These are phyloP conservation scores for Chaetomiaceae sp. DNA, from an alignment of 2,329 filamentous ascomycete genomes.

Conservation along the genomic window DNA sequence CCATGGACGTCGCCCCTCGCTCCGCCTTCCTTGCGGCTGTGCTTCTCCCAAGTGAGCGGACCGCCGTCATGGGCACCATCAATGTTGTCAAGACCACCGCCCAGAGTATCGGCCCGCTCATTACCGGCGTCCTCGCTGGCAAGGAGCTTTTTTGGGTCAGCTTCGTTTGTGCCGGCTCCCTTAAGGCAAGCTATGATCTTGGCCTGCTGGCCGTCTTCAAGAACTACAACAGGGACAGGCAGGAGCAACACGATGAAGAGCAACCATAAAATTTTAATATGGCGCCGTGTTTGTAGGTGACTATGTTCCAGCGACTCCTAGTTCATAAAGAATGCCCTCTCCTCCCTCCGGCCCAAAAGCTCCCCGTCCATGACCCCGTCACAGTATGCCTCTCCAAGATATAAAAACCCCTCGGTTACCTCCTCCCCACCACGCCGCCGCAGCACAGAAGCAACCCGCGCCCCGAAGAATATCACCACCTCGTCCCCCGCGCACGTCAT, in stretches of 20 bases:
- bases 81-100: constrained; percentile 65
- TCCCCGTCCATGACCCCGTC: no score
- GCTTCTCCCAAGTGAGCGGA: constrained; percentile 61
- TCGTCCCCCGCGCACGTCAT: no score
- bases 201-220: constrained; percentile 2
- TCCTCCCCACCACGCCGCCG: no score
- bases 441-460: no score
- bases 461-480: no score
- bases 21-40: constrained; percentile 65
- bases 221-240: background rate
- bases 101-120: constrained; percentile 57
- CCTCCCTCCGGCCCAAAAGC: no score
- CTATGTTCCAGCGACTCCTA: no score
- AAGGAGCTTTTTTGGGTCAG: constrained; percentile 43
- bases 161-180: constrained; percentile 57
- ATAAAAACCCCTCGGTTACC: no score
- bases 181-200: constrained; percentile 61
- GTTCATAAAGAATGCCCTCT: no score
- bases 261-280: background rate
- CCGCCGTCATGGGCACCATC: constrained; percentile 65
- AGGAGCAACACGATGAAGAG: background rate
- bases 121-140: constrained; percentile 60
- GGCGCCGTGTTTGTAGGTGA: no score
- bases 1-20: constrained; percentile 68
- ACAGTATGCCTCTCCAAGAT: no score